Evolutionary conservation across 1,139 yeast genomes (phyloP).

Genomic region (Pichia sp.): DNA sequence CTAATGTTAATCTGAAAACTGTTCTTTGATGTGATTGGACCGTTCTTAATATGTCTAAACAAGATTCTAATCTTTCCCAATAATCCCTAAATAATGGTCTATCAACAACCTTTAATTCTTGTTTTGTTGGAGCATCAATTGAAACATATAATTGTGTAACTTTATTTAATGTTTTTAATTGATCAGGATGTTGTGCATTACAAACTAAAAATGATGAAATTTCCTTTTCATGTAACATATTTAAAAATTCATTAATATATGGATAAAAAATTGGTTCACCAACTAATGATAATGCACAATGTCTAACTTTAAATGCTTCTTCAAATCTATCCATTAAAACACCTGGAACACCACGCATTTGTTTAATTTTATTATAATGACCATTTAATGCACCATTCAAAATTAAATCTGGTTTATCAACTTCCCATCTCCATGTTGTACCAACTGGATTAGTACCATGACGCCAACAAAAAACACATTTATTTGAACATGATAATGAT

Average conservation of each 20-base stretch:
- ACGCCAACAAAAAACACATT: constrained; percentile 96
- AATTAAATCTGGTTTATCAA: constrained; percentile 80
- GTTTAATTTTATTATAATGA: constrained; percentile 86
- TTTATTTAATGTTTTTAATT: constrained; percentile 56
- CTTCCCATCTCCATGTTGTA: constrained; percentile 94
- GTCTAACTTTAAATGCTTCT: constrained; percentile 82
- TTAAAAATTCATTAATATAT: constrained; percentile 76
- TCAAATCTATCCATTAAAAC: constrained; percentile 83
- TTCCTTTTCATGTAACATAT: constrained; percentile 67
- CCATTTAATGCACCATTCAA: constrained; percentile 82
- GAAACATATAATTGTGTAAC: constrained; percentile 91
- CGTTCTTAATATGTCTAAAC: constrained; percentile 73
- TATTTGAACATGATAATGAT: constrained; percentile 85
- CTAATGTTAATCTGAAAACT: constrained; percentile 83
- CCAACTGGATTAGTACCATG: constrained; percentile 98
- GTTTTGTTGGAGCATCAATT: constrained; percentile 84
- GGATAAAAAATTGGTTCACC: constrained; percentile 96
- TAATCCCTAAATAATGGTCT: constrained; percentile 85
- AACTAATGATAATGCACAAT: constrained; percentile 86
- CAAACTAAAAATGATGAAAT: constrained; percentile 88
- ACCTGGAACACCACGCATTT: constrained; percentile 94
- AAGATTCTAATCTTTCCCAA: constrained; percentile 81
- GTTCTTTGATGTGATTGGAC: constrained; percentile 77
- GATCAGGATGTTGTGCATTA: constrained; percentile 93
- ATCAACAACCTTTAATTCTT: constrained; percentile 74